Evolutionary conservation across 1,139 yeast genomes (phyloP).

Genomic region (Candida sp.): DNA sequence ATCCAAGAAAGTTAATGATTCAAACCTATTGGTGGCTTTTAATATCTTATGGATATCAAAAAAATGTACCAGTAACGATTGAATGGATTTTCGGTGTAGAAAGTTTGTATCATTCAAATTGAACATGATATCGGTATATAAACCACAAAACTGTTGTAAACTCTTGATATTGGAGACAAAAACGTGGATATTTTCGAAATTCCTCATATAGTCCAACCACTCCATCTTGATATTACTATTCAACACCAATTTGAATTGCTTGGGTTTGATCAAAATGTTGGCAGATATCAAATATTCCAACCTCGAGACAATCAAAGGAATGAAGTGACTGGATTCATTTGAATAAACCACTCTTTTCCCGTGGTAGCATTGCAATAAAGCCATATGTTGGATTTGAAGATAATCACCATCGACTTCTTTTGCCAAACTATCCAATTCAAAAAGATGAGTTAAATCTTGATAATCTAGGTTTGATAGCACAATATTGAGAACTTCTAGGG

Average conservation of each 20-base stretch:
- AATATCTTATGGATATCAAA: constrained; percentile 7
- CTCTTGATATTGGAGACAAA: not conserved
- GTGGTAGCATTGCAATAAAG: constrained; percentile 13
- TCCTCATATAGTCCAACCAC: constrained; percentile 4
- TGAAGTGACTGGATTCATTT: constrained; percentile 7
- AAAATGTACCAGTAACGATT: constrained; percentile 11
- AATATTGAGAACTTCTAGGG: constrained; percentile 12
- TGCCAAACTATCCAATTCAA: constrained; percentile 10
- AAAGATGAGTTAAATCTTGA: constrained; percentile 13
- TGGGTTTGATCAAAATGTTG: constrained; percentile 17
- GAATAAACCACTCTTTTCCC: constrained; percentile 10
- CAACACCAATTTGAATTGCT: constrained; percentile 13
- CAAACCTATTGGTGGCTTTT: not conserved
- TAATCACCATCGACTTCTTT: constrained; percentile 3
- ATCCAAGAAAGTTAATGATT: constrained; percentile 12
- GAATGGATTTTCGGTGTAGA: constrained; percentile 3
- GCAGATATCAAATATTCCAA: constrained; percentile 13
- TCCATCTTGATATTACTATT: not conserved
- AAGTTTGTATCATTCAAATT: not conserved
- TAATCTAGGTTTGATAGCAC: constrained; percentile 13
- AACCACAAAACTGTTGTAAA: not conserved
- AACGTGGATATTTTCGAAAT: not conserved
- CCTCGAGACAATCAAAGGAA: constrained; percentile 2
- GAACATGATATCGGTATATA: not conserved
- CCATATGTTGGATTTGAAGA: constrained; percentile 14